phyloP scores from a whole-genome alignment of 345 rosid genomes.

The Arabidopsis arenosa region DNA sequence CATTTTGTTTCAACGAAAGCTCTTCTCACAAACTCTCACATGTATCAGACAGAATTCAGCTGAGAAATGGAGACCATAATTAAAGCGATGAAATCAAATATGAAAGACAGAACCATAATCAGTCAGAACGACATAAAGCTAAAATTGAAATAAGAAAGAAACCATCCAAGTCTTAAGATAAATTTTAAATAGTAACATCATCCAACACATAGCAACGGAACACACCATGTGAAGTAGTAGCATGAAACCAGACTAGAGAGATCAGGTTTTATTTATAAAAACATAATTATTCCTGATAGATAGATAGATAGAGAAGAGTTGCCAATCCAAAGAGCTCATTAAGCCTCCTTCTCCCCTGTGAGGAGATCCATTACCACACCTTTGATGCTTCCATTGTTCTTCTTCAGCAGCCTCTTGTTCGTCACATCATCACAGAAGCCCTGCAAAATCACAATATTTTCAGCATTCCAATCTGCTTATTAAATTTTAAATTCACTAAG shows the following conservation, averaged over 20 bases:
- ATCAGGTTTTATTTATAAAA: conserved; percentile 35
- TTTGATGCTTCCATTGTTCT: conserved; percentile 94
- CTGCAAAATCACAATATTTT: conserved; percentile 47
- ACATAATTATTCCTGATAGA: conserved; percentile 14
- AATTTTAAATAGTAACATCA: neutral
- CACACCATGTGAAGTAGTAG: conserved; percentile 12
- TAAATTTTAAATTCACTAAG: neutral
- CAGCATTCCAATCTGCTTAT: neutral
- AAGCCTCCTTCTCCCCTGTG: conserved; percentile 64
- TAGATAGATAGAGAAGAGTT: neutral
- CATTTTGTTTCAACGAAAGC: neutral
- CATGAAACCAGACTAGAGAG: conserved; percentile 26
- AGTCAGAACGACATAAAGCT: neutral
- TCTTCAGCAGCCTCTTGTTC: conserved; percentile 88
- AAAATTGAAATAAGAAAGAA: neutral
- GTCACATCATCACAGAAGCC: conserved; percentile 76
- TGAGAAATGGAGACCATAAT: neutral
- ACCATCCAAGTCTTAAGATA: neutral
- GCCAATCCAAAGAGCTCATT: conserved; percentile 10
- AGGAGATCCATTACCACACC: conserved; percentile 92
- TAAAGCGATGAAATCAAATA: too few species aligned
- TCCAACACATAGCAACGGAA: conserved; percentile 23
- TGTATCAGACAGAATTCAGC: neutral
- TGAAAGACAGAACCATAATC: too few species aligned
- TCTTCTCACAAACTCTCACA: neutral